Base-by-base conservation (phyloP, 148 eudicot genomes). In the Fagopyrum tataricum region DNA sequence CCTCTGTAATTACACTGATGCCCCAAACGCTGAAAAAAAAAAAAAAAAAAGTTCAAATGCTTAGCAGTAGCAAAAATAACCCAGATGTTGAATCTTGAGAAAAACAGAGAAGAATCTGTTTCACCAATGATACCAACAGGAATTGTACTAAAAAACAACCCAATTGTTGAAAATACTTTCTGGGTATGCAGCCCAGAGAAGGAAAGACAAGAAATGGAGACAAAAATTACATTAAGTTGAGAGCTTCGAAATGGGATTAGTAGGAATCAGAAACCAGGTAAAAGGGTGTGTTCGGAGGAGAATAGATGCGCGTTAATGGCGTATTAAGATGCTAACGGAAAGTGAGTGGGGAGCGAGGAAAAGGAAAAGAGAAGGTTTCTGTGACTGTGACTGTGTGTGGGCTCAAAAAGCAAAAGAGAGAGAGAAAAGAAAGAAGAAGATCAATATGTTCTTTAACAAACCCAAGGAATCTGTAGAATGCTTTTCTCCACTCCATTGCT, bases 391-490 rank as follows among this genome's bases (percentile, higher is more conserved):
- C 37, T 31, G 37, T 31, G 37, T 31, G 69, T 64, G 69, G 69
- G 69, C 43, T 64, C 69, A n/a, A 59, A 72, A 58, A 72, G 80
- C 37, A 17, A 20, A 31, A 20, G 18, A 48, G 74, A 52, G 13
- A 41, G 46, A 70, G 37, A 52, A 41, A 48, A 37, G 14, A 66
- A 56, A 62, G 44, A 59, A 59, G 66, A 59, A 24, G 66, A 78
- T 71, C 61, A 56, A 77, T 75, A 76, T 82, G 70, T 76, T 44
- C 69, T 76, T 53, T 48, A 64, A 70, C 26, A 15, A 46, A 66
- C 48, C 44, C 75, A 81, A 73, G 76, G 84, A 82, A 80, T 85
- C 77, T 76, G 18, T 76, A 13, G 40, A 14, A 14, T 14, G 20
- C 2, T 15, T 37, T 24, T 15, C 21, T 9, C 68, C 68, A 13